Conservation (phyloP, 129 eudicot genomes). For the Flaveria linearis region DNA sequence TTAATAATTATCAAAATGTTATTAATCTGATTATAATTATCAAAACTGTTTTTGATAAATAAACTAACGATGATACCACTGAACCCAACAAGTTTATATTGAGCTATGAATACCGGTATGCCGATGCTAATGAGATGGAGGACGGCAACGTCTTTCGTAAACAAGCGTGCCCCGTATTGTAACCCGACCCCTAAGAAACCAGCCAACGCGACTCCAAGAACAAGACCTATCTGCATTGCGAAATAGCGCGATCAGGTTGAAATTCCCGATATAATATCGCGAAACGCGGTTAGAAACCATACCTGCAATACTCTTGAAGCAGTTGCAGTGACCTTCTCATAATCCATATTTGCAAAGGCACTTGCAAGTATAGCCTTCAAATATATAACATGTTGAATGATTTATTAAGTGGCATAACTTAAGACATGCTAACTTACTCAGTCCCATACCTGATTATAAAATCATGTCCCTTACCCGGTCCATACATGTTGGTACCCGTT, state of each 20-base stretch:
- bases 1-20: no score
- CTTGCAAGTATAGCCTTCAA: slow-evolving; percentile 74
- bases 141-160: slow-evolving; percentile 64
- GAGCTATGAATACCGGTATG: slow-evolving; percentile 62
- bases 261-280: neutral
- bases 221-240: slow-evolving; percentile 61
- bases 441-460: neutral
- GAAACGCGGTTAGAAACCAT: neutral
- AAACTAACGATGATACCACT: no score
- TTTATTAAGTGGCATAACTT: neutral
- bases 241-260: slow-evolving; percentile 1
- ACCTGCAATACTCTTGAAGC: slow-evolving; percentile 79
- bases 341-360: slow-evolving; percentile 68
- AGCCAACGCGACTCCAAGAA: slow-evolving; percentile 63
- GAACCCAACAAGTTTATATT: no score
- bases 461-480: neutral
- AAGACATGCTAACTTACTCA: neutral
- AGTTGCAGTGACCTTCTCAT: slow-evolving; percentile 52
- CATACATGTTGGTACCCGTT: no score
- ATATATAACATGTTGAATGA: neutral
- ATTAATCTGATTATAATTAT: no score
- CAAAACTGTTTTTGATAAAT: no score
- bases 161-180: slow-evolving; percentile 63
- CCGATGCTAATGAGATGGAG: slow-evolving; percentile 71
- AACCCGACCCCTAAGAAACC: slow-evolving; percentile 68